A percentile compares a stretch with the other conserved stretches of the same genome.
Evolutionary conservation across 306 rosid genomes (phyloP).

Genomic region (Medicago truncatula): MtrunA17r5.0-ANR NC_053046.1:21395501-21396000

Average conservation of each 20-base stretch:
- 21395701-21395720: slow-evolving; percentile 85
- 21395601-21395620: slow-evolving; percentile 60
- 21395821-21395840: slow-evolving; percentile 96
- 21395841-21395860: slow-evolving; percentile 89
- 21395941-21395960: neutral
- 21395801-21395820: slow-evolving; percentile 96
- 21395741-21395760: slow-evolving; percentile 90
- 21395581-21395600: slow-evolving; percentile 33
- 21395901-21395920: neutral
- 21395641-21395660: slow-evolving; percentile 90
- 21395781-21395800: slow-evolving; percentile 91
- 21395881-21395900: neutral
- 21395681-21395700: slow-evolving; percentile 98
- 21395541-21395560: slow-evolving; percentile 7
- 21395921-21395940: neutral
- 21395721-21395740: slow-evolving; percentile 93
- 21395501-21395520: slow-evolving; percentile 96
- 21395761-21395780: slow-evolving; percentile 94
- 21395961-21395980: neutral
- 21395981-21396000: neutral
- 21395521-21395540: slow-evolving; percentile 89
- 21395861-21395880: slow-evolving; percentile 87
- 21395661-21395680: slow-evolving; percentile 89
- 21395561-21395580: slow-evolving; percentile 26
- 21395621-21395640: slow-evolving; percentile 99